Evolutionary conservation across 2,329 filamentous ascomycete genomes (phyloP), one percentile per base, ranked within the genome.

Genomic region (Fusarium sp.): DNA sequence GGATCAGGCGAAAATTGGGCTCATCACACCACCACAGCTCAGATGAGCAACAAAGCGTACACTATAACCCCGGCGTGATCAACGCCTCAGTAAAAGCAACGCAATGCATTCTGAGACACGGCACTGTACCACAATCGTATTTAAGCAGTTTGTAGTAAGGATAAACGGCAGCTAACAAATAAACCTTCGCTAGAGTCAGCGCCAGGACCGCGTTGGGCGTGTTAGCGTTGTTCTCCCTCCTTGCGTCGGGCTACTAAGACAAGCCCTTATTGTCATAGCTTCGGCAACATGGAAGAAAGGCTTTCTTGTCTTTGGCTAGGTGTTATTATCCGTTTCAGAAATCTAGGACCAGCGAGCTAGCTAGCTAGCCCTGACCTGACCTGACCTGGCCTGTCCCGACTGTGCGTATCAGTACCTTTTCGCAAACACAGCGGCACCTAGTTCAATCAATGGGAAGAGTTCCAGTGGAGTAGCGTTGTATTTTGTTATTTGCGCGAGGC

Each of bases 161-260:
- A 63, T 63, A 16, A 31, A 42, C 50, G 11, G 13, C 37, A 31
- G 28, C 36, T 33, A n/a, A 10, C 16, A 12, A 47, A 18, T 33
- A 33, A 30, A 38, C 60, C 47, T 49, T 57, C 26, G 44, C 57
- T 56, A 33, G 11, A n/a, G 33, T 33, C 38, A 18, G 44, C 20
- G 28, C 57, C 44, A 44, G 44, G 9, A 6, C 31, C 26, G 23
- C 46, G 41, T 51, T 44, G 44, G 57, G 54, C 44, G 28, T 18
- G 15, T 15, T 63, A 63, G 60, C 59, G 60, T 57, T 57, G 58
- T 63, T 63, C 20, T 49, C 58, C 57, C 60, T 37, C 58, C 33
- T 47, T 63, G 42, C 42, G 44, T 63, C 34, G 47, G 33, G 37
- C 50, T 45, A 42, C 50, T 45, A 54, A 33, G 26, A 20, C 26